Evolutionary conservation across 208 protist genomes (phyloP), one percentile per base, ranked within the genome.

Genomic region (Acanthamoeba triangularis): DNA sequence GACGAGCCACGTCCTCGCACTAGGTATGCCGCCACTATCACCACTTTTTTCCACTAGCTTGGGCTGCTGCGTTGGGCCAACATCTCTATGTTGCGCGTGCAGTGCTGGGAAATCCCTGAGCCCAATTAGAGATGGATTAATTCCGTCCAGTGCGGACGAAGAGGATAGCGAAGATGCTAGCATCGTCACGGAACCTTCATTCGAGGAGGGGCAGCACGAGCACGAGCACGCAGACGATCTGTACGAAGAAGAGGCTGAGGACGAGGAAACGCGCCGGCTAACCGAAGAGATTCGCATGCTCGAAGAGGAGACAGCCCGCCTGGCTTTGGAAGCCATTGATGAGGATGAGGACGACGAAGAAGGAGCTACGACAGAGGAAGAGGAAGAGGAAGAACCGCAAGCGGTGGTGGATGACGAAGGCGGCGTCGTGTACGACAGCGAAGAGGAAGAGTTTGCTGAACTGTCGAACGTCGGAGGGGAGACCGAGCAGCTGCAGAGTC

Each of bases 301-400:
- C 1, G 88, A 93, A 76, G 88, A 93, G 44, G 88, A 93, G 88
- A 78, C 88, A 0, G 59, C 88, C 41, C 59, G 88, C 54, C 88
- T 93, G 23, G 88, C 59, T 33, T 67, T 90, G 59, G 84, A 90
- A 37, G 84, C 49, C 20, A 5, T 28, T 5, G 59, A 69, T 25
- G 49, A 61, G 30, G 84, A 90, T 7, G 84, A 90, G 0, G 16
- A 33, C 78, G 49, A 87, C 49, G 78, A 52, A 30, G 49, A 59
- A 3, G 78, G 37, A 52, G 78, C 16, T 2, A n/a, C 16, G 28
- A n/a, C n/a, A n/a, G n/a, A n/a, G n/a, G n/a, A n/a, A n/a, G 72
- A 80, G 18, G 37, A 14, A 47, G 69, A 44, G 69, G 35, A 44
- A 5, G 72, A 80, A 80, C 35, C 33, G 25, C 14, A 3, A n/a